Base-by-base conservation (phyloP, 2,329 filamentous ascomycete genomes). In the Fonsecaea nubica region DNA sequence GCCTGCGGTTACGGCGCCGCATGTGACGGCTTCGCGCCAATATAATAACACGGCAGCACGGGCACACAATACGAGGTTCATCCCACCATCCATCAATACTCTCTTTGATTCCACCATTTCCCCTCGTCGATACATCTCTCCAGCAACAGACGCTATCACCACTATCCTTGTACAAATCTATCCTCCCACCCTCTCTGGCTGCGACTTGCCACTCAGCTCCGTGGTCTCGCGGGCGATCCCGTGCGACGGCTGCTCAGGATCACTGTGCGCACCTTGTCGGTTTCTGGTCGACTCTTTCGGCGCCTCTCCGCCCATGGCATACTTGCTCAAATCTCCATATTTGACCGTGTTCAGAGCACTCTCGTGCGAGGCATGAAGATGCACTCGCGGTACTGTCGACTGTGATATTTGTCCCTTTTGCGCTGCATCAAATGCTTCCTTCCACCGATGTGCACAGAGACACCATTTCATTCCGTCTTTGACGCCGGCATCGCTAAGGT, bases 391-490 rank as follows among this genome's bases (percentile, higher is more conserved):
- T 3, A 72, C 72, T 13, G 64, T 66, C 50, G 69, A 63, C 38
- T 67, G 58, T 7, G 62, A 63, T 38, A 73, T 30, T 21, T 72
- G 78, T 50, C 82, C 82, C 12, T 77, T 77, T 55, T 79, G 82
- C 67, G 83, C 78, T 1, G 86, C 86, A 62, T 85, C 79, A 67
- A 86, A 83, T 1, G 86, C 87, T 74, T 89, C 86, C 71, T 84
- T 83, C 85, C 86, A 89, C 53, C 86, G 77, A 10, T 76, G 79
- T 2, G 86, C 86, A 72, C 87, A 89, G 4, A 89, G 76, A 75
- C 87, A 89, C 86, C 87, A 89, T 74, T 85, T 86, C 72, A 86
- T 88, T 7, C 87, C 86, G 12, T 79, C 83, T 21, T 80, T 84
- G 62, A 89, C 80, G 2, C 86, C 86, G 21, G 81, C 80, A 4